A percentile compares a stretch with the other conserved stretches of the same genome.
phyloP scores from a whole-genome alignment of 208 protist genomes.

The Crithidia acanthocephali region DNA sequence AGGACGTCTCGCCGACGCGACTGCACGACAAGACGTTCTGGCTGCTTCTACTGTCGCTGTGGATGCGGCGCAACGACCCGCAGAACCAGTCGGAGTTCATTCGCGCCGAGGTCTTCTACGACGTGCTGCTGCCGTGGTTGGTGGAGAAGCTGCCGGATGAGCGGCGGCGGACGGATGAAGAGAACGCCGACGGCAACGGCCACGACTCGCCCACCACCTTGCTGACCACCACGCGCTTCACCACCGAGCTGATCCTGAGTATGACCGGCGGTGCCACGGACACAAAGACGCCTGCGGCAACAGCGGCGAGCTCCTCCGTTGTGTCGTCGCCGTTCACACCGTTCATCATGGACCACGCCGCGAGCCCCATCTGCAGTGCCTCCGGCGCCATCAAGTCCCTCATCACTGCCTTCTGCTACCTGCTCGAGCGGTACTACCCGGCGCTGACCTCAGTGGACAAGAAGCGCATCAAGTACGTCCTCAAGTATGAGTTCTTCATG shows the following conservation, averaged over 20 bases:
- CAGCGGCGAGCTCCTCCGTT: conserved; percentile 3
- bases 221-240: conserved; percentile 32
- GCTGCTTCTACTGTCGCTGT: conserved; percentile 74
- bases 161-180: conserved; percentile 3
- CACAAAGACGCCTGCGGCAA: background rate
- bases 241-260: conserved; percentile 43
- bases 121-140: conserved; percentile 83
- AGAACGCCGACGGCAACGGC: background rate
- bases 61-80: conserved; percentile 68
- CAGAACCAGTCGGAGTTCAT: conserved; percentile 72
- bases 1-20: conserved; percentile 37
- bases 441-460: conserved; percentile 14
- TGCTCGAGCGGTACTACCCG: conserved; percentile 51
- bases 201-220: background rate
- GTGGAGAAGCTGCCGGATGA: conserved; percentile 40
- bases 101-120: conserved; percentile 85
- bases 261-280: background rate
- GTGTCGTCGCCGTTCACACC: conserved; percentile 21
- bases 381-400: conserved; percentile 64
- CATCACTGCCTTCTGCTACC: conserved; percentile 57
- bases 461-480: conserved; percentile 74
- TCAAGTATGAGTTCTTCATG: conserved; percentile 76
- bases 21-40: conserved; percentile 68
- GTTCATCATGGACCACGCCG: conserved; percentile 35
- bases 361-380: conserved; percentile 35